Evolutionary conservation across 106 monocot species (phyloP), one percentile per base, ranked within the genome.

Genomic region (Phalaenopsis equestris): DNA sequence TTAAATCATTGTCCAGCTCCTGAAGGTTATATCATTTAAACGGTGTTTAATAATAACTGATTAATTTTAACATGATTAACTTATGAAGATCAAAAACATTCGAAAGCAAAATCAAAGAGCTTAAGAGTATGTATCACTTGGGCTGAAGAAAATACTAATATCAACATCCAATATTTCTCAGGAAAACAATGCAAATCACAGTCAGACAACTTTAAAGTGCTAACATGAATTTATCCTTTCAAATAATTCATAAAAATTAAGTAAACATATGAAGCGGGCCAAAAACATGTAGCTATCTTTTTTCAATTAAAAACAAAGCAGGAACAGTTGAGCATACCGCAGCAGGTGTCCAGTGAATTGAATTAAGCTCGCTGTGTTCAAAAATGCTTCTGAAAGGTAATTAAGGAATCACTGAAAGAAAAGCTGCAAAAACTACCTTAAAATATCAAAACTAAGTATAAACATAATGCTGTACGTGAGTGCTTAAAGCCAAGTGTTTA

Each of bases 261-360:
- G 8, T 38, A 11, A 21, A 30, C 16, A 72, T 41, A 36, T 72
- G 39, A 72, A 15, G 36, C 38, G 16, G 30, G 39, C 14, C 72
- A 36, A 14, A 72, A 72, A 72, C 17, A 41, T 5, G 41, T 41
- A 41, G 4, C 4, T 14, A 14, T 9, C 30, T 30, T 38, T 72
- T 36, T 72, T 14, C 52, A 39, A 41, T 4, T 72, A 41, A 72
- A 38, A 72, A 78, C 12, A 14, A 73, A 76, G 46, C 7, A 48
- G 52, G 52, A 52, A 47, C 4, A 55, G 30, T 72, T 56, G 55
- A 84, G 43, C 72, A 21, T 89, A 97, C 96, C 42, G 94, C 90
- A 86, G 82, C 80, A 80, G 80, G 65, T 80, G 90, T 90, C 96
- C 96, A 97, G 30, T 89, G 86, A 30, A 94, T 89, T 82, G 92